Conservation (phyloP, 2,329 filamentous ascomycete genomes). For the Colletotrichum noveboracense region DNA sequence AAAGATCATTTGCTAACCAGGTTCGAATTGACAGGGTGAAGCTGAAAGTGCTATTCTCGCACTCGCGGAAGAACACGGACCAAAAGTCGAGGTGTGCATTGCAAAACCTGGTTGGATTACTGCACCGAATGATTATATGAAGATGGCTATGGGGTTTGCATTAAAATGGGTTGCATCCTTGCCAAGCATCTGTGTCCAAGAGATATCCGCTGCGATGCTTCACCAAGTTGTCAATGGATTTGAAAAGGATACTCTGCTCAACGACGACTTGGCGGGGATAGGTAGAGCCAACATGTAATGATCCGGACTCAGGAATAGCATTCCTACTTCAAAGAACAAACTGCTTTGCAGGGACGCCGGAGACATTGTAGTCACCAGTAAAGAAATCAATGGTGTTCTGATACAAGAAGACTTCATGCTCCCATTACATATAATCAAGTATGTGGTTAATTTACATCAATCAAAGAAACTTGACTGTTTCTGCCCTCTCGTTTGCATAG, state of each 20-base stretch:
- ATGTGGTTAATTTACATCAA: neutral
- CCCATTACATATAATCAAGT: neutral
- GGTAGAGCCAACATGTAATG: neutral
- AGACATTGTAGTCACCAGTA: neutral
- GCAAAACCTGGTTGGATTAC: conserved; percentile 50
- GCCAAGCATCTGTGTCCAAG: conserved; percentile 36
- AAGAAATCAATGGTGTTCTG: neutral
- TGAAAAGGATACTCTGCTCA: conserved; percentile 48
- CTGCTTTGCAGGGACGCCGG: neutral
- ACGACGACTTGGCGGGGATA: conserved; percentile 36
- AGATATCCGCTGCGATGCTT: conserved; percentile 48
- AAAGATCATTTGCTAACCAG: neutral
- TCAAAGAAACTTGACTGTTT: neutral
- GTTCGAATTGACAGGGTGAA: conserved; percentile 41
- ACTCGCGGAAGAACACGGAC: conserved; percentile 42
- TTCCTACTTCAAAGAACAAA: neutral
- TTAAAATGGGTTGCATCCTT: conserved; percentile 29
- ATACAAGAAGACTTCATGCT: neutral
- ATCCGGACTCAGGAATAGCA: neutral
- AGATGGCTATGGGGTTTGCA: conserved; percentile 24
- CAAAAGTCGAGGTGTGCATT: conserved; percentile 40
- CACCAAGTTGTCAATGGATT: conserved; percentile 50
- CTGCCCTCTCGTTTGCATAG: conserved; percentile 6
- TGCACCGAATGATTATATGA: neutral
- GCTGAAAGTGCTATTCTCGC: conserved; percentile 27